A percentile compares a stretch with the other conserved stretches of the same genome.
These are phyloP conservation scores for Termitomyces titanicus DNA, from an alignment of 768 basidiomycete species.

Conservation along the genomic window DNA sequence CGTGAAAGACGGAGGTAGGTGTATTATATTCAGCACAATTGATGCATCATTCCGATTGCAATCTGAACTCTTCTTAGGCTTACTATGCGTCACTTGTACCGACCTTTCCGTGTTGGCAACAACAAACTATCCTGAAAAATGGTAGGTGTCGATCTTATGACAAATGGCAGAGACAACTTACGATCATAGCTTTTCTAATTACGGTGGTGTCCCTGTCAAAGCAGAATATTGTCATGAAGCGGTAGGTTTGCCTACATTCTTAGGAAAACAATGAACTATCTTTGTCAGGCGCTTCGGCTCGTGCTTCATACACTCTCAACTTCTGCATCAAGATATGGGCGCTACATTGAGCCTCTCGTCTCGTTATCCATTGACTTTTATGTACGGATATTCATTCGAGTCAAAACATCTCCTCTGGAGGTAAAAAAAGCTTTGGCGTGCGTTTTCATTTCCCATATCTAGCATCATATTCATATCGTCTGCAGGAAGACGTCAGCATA, in stretches of 20 bases:
- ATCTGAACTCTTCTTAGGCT: constrained; percentile 41
- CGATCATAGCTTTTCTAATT: constrained; percentile 68
- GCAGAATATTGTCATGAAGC: constrained; percentile 96
- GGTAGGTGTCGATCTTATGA: constrained; percentile 42
- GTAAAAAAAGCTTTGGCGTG: constrained; percentile 84
- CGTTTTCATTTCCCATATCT: constrained; percentile 21
- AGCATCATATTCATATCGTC: constrained; percentile 6
- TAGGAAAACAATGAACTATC: neutral
- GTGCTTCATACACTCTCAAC: constrained; percentile 85
- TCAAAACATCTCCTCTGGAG: constrained; percentile 69
- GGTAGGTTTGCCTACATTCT: constrained; percentile 39
- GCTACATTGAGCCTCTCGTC: constrained; percentile 84
- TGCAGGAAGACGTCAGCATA: constrained; percentile 80
- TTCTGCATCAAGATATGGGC: constrained; percentile 88
- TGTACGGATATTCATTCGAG: constrained; percentile 83
- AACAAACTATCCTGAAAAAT: constrained; percentile 95
- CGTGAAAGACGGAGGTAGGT: constrained; percentile 80
- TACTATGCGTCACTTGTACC: constrained; percentile 95
- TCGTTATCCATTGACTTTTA: constrained; percentile 98
- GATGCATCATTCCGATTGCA: neutral
- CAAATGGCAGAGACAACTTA: neutral
- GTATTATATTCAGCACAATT: neutral
- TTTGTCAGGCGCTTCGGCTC: constrained; percentile 74
- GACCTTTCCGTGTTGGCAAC: constrained; percentile 93
- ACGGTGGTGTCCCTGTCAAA: constrained; percentile 86